Conservation (phyloP, 441 rosid genomes). For the Cnidoscolus chayamansa region DNA sequence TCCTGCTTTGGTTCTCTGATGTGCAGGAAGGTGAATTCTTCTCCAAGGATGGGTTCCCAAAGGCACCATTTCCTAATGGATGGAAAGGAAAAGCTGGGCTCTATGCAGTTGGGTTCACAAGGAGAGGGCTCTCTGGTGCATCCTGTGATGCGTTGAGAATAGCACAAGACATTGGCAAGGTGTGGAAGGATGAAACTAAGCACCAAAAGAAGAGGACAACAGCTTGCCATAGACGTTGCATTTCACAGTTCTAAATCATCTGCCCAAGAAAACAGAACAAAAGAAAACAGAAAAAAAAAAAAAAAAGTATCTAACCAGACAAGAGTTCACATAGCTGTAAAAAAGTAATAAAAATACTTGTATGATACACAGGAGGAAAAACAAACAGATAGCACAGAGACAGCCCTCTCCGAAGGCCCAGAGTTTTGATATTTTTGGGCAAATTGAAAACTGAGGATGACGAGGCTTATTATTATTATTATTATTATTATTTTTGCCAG, state of each 20-base stretch:
- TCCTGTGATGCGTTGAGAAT: conserved; percentile 63
- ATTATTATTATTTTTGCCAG: neutral
- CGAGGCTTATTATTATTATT: conserved; percentile 38
- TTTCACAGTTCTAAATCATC: conserved; percentile 53
- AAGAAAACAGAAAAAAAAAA: neutral
- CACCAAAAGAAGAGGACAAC: conserved; percentile 44
- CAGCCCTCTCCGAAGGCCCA: conserved; percentile 68
- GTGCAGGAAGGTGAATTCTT: conserved; percentile 76
- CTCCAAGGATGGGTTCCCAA: conserved; percentile 71
- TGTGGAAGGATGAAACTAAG: conserved; percentile 64
- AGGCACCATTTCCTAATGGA: conserved; percentile 54
- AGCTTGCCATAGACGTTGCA: conserved; percentile 69
- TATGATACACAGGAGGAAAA: conserved; percentile 21
- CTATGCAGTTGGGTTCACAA: conserved; percentile 89
- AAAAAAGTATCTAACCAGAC: conserved; percentile 6
- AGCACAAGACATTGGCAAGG: conserved; percentile 66
- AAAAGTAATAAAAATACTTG: neutral
- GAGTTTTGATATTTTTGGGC: conserved; percentile 42
- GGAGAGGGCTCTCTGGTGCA: conserved; percentile 84
- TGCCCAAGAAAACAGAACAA: no score
- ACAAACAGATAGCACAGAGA: conserved; percentile 28
- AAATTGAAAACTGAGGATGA: conserved; percentile 56
- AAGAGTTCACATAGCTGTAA: conserved; percentile 16
- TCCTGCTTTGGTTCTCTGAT: conserved; percentile 8
- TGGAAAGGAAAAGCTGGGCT: conserved; percentile 86